These are phyloP conservation scores for Juglanconis juglandina DNA, from an alignment of 2,329 filamentous ascomycete species.

Conservation along the genomic window DNA sequence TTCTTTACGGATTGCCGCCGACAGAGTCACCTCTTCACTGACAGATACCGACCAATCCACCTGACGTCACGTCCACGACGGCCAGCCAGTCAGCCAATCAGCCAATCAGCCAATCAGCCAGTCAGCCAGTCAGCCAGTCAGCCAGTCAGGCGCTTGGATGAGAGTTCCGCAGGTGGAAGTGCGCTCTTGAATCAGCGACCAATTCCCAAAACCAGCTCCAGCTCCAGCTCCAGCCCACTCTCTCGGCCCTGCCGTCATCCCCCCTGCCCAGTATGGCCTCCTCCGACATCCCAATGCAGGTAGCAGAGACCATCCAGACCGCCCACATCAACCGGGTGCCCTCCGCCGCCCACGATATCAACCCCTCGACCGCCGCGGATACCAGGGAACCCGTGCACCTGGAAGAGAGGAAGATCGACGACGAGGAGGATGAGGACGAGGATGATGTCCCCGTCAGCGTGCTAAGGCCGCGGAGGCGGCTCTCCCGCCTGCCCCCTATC, in stretches of 20 bases:
- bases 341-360: slow-evolving; percentile 70
- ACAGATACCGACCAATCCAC: background rate
- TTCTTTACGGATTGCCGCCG: background rate
- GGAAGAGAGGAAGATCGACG: slow-evolving; percentile 20
- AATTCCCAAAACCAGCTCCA: background rate
- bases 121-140: too few species aligned
- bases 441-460: slow-evolving; percentile 69
- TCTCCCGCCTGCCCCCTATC: slow-evolving; percentile 56
- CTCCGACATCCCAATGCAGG: slow-evolving; percentile 56
- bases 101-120: too few species aligned
- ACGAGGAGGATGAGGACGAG: slow-evolving; percentile 50
- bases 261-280: slow-evolving; percentile 42
- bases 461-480: slow-evolving; percentile 50
- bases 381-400: slow-evolving; percentile 56
- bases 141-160: background rate
- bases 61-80: slow-evolving; percentile 13
- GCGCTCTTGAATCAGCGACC: background rate
- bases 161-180: background rate
- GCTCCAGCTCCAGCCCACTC: too few species aligned
- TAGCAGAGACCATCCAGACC: slow-evolving; percentile 77
- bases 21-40: background rate
- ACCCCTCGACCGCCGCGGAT: slow-evolving; percentile 73
- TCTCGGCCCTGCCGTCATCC: background rate
- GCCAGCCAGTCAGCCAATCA: background rate
- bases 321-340: slow-evolving; percentile 73